Evolutionary conservation across 2,329 filamentous ascomycete genomes (phyloP).

Genomic region (Colletotrichum destructivum): DNA sequence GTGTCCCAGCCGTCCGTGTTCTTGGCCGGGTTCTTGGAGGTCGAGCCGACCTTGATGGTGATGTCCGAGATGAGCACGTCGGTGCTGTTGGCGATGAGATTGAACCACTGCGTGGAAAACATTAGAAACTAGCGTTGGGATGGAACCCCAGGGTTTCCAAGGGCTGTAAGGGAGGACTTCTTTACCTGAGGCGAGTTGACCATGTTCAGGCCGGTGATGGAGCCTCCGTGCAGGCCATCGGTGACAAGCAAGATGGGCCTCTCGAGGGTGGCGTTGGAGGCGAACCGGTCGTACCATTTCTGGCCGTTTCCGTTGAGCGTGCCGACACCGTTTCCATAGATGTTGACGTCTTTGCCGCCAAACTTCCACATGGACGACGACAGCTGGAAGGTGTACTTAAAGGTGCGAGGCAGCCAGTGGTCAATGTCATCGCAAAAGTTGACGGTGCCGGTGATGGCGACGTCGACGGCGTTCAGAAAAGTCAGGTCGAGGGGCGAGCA

Average conservation of each 20-base stretch:
- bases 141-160: no score
- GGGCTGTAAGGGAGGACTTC: neutral
- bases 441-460: slow-evolving; percentile 70
- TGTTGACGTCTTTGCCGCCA: slow-evolving; percentile 64
- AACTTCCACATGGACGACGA: slow-evolving; percentile 60
- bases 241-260: slow-evolving; percentile 72
- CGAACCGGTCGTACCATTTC: slow-evolving; percentile 75
- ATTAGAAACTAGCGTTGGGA: neutral
- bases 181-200: slow-evolving; percentile 65
- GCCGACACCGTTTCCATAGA: slow-evolving; percentile 70
- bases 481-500: slow-evolving; percentile 76
- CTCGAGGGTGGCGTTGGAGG: slow-evolving; percentile 68
- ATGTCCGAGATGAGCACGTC: slow-evolving; percentile 76
- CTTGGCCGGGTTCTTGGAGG: slow-evolving; percentile 69
- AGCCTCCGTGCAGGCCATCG: slow-evolving; percentile 70
- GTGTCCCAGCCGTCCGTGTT: slow-evolving; percentile 79
- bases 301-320: slow-evolving; percentile 74
- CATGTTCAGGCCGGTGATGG: slow-evolving; percentile 72
- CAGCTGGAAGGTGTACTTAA: slow-evolving; percentile 77
- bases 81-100: slow-evolving; percentile 76
- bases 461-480: slow-evolving; percentile 74
- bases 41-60: slow-evolving; percentile 69
- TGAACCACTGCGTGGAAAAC: slow-evolving; percentile 54
- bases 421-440: slow-evolving; percentile 77
- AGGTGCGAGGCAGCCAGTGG: slow-evolving; percentile 77